Percentiles rank a stretch among this genome's conserved stretches.
Conservation (phyloP, 441 rosid genomes). For the Mallotus repandus region DNA sequence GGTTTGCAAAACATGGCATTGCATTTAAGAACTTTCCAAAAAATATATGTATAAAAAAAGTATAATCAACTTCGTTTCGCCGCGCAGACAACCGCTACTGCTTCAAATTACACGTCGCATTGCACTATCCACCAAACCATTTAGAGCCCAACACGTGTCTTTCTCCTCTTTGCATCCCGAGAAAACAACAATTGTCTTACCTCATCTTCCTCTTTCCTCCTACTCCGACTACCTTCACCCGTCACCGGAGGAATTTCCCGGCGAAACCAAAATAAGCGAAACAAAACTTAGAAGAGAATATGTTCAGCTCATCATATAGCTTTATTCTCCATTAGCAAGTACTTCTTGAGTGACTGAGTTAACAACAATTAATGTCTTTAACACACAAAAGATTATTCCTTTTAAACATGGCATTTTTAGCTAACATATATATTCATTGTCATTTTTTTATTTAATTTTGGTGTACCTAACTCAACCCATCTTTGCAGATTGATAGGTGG, state of each 20-base stretch:
- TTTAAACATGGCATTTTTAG: background rate
- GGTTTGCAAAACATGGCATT: too few species aligned
- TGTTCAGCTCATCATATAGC: conserved; percentile 7
- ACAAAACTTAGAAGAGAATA: background rate
- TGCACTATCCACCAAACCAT: background rate
- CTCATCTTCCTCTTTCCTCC: background rate
- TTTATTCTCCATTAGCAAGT: conserved; percentile 27
- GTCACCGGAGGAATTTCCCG: conserved; percentile 4
- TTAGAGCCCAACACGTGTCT: conserved; percentile 5
- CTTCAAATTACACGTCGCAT: conserved; percentile 9
- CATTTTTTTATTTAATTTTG: background rate
- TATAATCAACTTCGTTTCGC: conserved; percentile 27
- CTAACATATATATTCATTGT: background rate
- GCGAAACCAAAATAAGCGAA: background rate
- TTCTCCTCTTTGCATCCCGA: conserved; percentile 10
- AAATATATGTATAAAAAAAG: too few species aligned
- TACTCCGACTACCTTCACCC: background rate
- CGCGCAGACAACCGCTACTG: conserved; percentile 18
- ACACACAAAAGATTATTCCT: conserved; percentile 17
- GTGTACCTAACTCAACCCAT: background rate
- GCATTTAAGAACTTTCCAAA: background rate
- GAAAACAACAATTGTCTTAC: background rate
- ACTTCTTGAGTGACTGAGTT: background rate
- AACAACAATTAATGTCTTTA: background rate
- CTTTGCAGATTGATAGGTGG: background rate